Evolutionary conservation across 768 basidiomycete genomes (phyloP), one percentile per base, ranked within the genome.

Genomic region (Chalciporus piperatus): DNA sequence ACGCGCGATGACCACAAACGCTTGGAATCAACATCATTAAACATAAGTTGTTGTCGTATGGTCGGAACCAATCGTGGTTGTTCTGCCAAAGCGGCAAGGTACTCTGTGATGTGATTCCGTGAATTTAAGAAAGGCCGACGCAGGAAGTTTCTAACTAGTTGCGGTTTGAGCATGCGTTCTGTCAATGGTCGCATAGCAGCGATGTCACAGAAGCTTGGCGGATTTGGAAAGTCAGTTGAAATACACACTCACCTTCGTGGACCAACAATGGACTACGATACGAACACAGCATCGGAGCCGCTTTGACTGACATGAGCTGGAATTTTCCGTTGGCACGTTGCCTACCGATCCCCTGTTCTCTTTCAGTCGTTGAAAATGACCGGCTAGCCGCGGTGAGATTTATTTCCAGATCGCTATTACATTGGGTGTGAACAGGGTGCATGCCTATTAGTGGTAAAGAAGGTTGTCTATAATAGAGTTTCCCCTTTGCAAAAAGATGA

Each of bases 401-500:
- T 50, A 52, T 55, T 54, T 13, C 38, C 25, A 28, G 10, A 27
- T 41, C 33, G 37, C 37, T 35, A 47, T 48, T 40, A 54, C 35
- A 51, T 39, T 13, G 44, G 16, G n/a, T 37, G 35, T n/a, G 17
- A 30, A 28, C 16, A 8, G n/a, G 22, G 32, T 25, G n/a, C 33
- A 27, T 22, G 23, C 30, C 35, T 39, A 41, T 45, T 48, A 25
- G 32, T 45, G 30, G 23, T 37, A n/a, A 14, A 14, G 27, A 14
- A 14, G 27, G 41, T 43, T 25, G 22, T 37, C 62, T 52, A 71
- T 27, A 72, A 65, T 19, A 72, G 45, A 14, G 66, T 69, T 59
- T 72, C 70, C 30, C 70, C 72, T 72, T 40, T 2, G 25, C 51
- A 39, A 38, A 41, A 32, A 27, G 30, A 40, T 61, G 33, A 68